Conservation (phyloP, 495 filamentous ascomycete genomes). For the Mytilinidion resinicola region DNA sequence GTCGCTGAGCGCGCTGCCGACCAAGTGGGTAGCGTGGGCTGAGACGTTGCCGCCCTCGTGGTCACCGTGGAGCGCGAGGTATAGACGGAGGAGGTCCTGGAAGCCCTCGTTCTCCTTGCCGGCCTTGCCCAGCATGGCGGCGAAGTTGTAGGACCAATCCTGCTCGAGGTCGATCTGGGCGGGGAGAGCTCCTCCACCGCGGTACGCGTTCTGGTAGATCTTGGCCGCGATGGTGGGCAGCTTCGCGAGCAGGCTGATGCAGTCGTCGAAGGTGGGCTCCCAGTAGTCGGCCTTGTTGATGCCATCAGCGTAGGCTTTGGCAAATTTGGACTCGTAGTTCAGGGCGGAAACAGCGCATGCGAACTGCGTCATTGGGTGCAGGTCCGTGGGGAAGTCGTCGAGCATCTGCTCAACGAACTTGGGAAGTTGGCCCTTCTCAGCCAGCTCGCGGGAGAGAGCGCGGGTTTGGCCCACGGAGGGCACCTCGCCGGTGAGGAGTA, state of each 20-base stretch:
- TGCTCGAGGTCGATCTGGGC: constrained; percentile 71
- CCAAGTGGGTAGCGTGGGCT: constrained; percentile 93
- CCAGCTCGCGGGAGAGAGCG: constrained; percentile 73
- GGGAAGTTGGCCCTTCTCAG: constrained; percentile 79
- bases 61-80: constrained; percentile 94
- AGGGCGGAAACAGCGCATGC: constrained; percentile 88
- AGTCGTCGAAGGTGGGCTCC: constrained; percentile 97
- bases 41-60: constrained; percentile 98
- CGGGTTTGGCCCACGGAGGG: constrained; percentile 77
- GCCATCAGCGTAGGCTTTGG: constrained; percentile 84
- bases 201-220: constrained; percentile 88
- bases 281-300: constrained; percentile 93
- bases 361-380: constrained; percentile 98
- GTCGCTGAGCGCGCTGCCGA: constrained; percentile 91
- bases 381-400: constrained; percentile 75
- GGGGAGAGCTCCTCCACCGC: constrained; percentile 67
- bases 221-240: constrained; percentile 94
- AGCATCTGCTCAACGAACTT: constrained; percentile 80
- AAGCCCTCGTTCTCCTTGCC: constrained; percentile 83
- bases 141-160: constrained; percentile 98
- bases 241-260: constrained; percentile 88
- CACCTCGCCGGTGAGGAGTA: constrained; percentile 87
- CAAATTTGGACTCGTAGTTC: constrained; percentile 87
- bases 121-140: constrained; percentile 88
- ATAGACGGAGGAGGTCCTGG: constrained; percentile 87